A percentile compares a stretch with the other conserved stretches of the same genome.
phyloP scores from a whole-genome alignment of 805 yeast genomes.

The Saturnispora gosingensis region DNA sequence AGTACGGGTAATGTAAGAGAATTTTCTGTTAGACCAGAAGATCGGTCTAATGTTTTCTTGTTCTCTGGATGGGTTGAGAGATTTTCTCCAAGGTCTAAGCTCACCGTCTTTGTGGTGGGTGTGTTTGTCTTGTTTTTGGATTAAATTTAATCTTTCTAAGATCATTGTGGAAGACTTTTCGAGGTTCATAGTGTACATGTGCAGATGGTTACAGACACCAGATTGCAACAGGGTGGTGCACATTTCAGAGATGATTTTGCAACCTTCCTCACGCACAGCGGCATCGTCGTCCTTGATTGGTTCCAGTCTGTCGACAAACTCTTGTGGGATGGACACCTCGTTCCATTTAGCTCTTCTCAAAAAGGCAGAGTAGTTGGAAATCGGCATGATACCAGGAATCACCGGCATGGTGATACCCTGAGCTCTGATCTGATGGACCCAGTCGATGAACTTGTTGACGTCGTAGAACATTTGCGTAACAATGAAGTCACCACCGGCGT shows the following conservation, averaged over 20 bases:
- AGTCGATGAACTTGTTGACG: constrained; percentile 68
- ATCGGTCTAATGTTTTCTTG: constrained; percentile 86
- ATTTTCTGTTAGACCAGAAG: constrained; percentile 92
- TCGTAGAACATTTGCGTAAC: constrained; percentile 98
- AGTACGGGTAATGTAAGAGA: constrained; percentile 81
- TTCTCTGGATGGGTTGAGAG: constrained; percentile 69
- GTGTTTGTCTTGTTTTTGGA: constrained; percentile 20
- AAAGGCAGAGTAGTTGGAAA: constrained; percentile 88
- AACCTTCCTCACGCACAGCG: constrained; percentile 76
- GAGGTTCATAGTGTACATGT: constrained; percentile 95
- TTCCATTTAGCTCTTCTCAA: constrained; percentile 94
- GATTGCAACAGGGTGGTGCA: constrained; percentile 63
- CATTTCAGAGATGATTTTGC: constrained; percentile 74
- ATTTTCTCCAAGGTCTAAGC: constrained; percentile 81
- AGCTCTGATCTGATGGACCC: constrained; percentile 68
- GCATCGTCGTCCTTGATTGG: constrained; percentile 87
- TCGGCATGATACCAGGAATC: constrained; percentile 98
- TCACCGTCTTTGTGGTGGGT: constrained; percentile 16
- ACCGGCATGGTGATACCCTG: constrained; percentile 77
- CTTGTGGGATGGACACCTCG: constrained; percentile 67
- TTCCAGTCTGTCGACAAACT: constrained; percentile 59
- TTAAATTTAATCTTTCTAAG: constrained; percentile 60
- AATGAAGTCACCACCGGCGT: constrained; percentile 89
- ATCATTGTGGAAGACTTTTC: constrained; percentile 88
- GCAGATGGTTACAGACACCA: constrained; percentile 75